Evolutionary conservation across 2,329 filamentous ascomycete species (phyloP), one percentile per base, ranked within the genome.

Genomic region (Tolypocladium guangdongense): DNA sequence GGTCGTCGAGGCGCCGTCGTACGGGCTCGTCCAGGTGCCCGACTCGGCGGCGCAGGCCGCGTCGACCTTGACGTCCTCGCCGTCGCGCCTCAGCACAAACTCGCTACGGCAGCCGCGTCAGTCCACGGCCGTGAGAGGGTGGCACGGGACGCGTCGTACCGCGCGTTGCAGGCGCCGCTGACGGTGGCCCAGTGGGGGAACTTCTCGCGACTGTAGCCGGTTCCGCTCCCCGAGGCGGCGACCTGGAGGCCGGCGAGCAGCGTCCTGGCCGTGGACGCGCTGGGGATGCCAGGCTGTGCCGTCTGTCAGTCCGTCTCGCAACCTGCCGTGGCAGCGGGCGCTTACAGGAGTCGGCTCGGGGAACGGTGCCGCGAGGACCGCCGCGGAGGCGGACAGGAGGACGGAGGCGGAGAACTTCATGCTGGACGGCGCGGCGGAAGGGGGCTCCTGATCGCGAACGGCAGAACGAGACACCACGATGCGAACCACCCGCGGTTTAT

Each of bases 171-270:
- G 6, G 70, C 68, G 10, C 84, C 86, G 16, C 69, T 71, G 61
- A 83, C 77, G 33, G 81, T 84, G 59, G 77, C 79, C 87, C 87
- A 90, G 68, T 84, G 81, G 2, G 83, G 84, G 71, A 91, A 91
- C 51, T 84, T 69, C 60, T 80, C 77, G 51, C 88, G 83, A 54
- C 77, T 71, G 69, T 90, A 90, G 22, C 73, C 73, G 55, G 70
- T 71, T 48, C 78, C 75, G 50, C 80, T 75, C 37, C 76, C 77
- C 43, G 78, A 70, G 0, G 78, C 68, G 4, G 74, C 73, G 20
- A 87, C 83, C 0, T 77, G 82, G 51, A 90, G 71, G 32, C 65
- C 69, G 2, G 73, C 72, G 36, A 90, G 80, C 56, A 81, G 74
- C 7, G 73, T 74, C 56, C 77, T 74, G 22, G 87, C 86, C 0